phyloP scores from a whole-genome alignment of 345 rosid species.

The Atalantia buxifolia region DNA sequence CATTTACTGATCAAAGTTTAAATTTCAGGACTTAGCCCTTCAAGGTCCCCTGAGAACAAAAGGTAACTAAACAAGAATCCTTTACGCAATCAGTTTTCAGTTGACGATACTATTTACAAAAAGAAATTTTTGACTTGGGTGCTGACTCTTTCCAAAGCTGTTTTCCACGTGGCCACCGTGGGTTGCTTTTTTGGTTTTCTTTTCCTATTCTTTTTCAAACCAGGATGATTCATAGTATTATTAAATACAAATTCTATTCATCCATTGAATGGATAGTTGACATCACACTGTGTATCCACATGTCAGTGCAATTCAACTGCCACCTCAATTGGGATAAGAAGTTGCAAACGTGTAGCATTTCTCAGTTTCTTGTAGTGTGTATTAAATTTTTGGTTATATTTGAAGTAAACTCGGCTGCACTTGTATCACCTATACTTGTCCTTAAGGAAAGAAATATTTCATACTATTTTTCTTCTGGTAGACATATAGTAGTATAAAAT shows the following conservation, averaged over 20 bases:
- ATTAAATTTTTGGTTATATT: not conserved
- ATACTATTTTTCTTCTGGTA: not conserved
- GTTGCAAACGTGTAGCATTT: not conserved
- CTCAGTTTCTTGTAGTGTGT: not conserved
- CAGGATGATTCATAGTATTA: not conserved
- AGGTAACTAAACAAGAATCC: conserved; percentile 37
- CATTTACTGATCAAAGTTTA: conserved; percentile 10
- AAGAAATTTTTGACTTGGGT: not conserved
- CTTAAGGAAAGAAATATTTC: not conserved
- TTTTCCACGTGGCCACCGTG: not conserved
- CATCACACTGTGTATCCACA: not conserved
- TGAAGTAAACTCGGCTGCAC: not conserved
- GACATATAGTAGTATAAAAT: not conserved
- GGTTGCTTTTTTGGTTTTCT: not conserved
- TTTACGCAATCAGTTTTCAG: not conserved
- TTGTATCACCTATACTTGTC: not conserved
- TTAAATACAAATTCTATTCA: not conserved
- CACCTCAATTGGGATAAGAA: not conserved
- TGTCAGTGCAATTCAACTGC: not conserved
- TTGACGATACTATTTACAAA: not conserved
- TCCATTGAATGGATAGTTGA: not conserved
- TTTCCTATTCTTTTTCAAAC: not conserved
- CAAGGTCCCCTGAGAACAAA: conserved; percentile 50
- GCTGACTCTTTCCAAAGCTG: not conserved
- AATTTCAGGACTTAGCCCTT: conserved; percentile 67